Evolutionary conservation across 495 filamentous ascomycete genomes (phyloP).

Genomic region (Corynascus novoguineensis): DNA sequence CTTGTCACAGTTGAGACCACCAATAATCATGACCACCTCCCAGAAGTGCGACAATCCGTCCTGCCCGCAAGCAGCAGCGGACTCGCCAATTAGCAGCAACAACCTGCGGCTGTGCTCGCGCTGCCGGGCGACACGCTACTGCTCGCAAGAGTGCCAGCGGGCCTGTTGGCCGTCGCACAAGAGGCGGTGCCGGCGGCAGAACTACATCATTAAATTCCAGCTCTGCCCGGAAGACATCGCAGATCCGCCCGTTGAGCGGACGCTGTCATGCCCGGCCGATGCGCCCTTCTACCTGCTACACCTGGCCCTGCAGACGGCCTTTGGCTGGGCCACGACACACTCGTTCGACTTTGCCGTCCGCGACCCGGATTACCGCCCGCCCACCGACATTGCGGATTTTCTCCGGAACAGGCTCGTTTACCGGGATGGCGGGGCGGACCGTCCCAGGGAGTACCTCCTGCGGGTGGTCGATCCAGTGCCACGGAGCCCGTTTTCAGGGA

Average conservation of each 20-base stretch:
- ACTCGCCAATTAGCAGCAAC: neutral
- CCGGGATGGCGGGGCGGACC: too few species aligned
- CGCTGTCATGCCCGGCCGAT: slow-evolving; percentile 30
- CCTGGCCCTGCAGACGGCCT: slow-evolving; percentile 29
- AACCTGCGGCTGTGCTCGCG: slow-evolving; percentile 12
- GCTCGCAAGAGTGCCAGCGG: slow-evolving; percentile 14
- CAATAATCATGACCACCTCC: neutral
- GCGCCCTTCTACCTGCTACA: slow-evolving; percentile 30
- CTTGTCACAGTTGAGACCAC: neutral
- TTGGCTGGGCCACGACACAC: slow-evolving; percentile 29
- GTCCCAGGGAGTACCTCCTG: slow-evolving; percentile 15
- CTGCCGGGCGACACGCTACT: slow-evolving; percentile 6
- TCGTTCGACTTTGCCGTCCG: slow-evolving; percentile 22
- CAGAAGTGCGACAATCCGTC: slow-evolving; percentile 7
- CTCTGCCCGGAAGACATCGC: slow-evolving; percentile 19
- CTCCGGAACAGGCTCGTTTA: neutral
- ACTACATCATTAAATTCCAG: slow-evolving; percentile 26
- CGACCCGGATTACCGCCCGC: slow-evolving; percentile 9
- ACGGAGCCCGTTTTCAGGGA: neutral
- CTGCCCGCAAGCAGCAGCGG: neutral
- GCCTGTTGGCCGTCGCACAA: slow-evolving; percentile 22
- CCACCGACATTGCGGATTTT: neutral
- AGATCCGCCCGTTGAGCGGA: slow-evolving; percentile 29
- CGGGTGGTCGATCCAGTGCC: slow-evolving; percentile 10
- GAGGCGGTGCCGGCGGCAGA: slow-evolving; percentile 15